Evolutionary conservation across 805 yeast species (phyloP).

Genomic region (Vanderwaltozyma polyspora): DNA sequence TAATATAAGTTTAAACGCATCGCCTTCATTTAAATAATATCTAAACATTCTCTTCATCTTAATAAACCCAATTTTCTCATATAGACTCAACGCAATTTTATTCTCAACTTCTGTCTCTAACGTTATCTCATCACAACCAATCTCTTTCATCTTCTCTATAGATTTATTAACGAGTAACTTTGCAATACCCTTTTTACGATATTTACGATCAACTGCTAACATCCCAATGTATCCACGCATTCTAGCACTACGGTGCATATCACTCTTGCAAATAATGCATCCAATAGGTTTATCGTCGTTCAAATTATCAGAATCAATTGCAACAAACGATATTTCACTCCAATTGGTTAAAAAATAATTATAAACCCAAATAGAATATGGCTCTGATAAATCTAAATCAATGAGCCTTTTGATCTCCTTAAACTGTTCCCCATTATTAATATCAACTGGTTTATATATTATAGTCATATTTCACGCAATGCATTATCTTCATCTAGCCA

Average conservation of each 20-base stretch:
- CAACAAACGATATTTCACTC: slow-evolving; percentile 75
- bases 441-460: slow-evolving; percentile 18
- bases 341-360: slow-evolving; percentile 81
- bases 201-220: slow-evolving; percentile 70
- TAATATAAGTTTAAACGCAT: slow-evolving; percentile 77
- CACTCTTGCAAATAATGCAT: slow-evolving; percentile 72
- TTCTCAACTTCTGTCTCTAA: slow-evolving; percentile 87
- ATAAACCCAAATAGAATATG: slow-evolving; percentile 88
- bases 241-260: slow-evolving; percentile 55
- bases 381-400: slow-evolving; percentile 73
- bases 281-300: slow-evolving; percentile 45
- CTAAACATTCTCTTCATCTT: slow-evolving; percentile 67
- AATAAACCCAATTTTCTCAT: slow-evolving; percentile 68
- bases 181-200: slow-evolving; percentile 77
- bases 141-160: slow-evolving; percentile 50
- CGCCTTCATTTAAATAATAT: slow-evolving; percentile 85
- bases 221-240: slow-evolving; percentile 90
- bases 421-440: slow-evolving; percentile 29
- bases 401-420: slow-evolving; percentile 45
- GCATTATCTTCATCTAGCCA: too few relatives aligned
- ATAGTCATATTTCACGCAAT: too few relatives aligned
- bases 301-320: slow-evolving; percentile 31
- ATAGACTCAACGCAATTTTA: slow-evolving; percentile 52
- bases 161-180: slow-evolving; percentile 52
- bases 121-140: slow-evolving; percentile 78